phyloP scores from a whole-genome alignment of 345 rosid species.

The Eucalyptus fibrosa region DNA sequence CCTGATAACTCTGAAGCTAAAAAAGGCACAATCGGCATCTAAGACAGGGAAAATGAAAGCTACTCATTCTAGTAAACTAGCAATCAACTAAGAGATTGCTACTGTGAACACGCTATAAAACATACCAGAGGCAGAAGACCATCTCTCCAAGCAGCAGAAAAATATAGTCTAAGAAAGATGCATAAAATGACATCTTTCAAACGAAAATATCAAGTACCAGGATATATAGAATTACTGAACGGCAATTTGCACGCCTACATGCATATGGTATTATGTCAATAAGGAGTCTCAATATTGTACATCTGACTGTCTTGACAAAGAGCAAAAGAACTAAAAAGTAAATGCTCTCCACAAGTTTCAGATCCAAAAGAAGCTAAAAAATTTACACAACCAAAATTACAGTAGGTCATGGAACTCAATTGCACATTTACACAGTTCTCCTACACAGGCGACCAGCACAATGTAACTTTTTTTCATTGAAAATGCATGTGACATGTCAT shows the following conservation, averaged over 20 bases:
- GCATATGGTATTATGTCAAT: not conserved
- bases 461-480: not conserved
- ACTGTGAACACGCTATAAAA: not conserved
- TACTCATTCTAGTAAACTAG: not conserved
- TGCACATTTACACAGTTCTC: not conserved
- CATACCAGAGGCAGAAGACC: not conserved
- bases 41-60: not conserved
- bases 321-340: not conserved
- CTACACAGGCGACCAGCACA: not conserved
- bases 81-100: not conserved
- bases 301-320: not conserved
- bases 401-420: not conserved
- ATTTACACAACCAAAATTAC: not conserved
- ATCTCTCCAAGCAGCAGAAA: not conserved
- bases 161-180: not conserved
- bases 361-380: not conserved
- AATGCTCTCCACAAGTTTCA: not conserved
- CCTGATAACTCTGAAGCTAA: not conserved
- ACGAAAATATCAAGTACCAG: not conserved
- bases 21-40: not conserved
- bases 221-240: not conserved
- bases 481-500: not conserved
- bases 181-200: not conserved
- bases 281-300: not conserved
- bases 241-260: not conserved